These are phyloP conservation scores for Sphagnum magellanicum DNA, from an alignment of 228 moss, liverwort and hornwort species.

Conservation along the genomic window DNA sequence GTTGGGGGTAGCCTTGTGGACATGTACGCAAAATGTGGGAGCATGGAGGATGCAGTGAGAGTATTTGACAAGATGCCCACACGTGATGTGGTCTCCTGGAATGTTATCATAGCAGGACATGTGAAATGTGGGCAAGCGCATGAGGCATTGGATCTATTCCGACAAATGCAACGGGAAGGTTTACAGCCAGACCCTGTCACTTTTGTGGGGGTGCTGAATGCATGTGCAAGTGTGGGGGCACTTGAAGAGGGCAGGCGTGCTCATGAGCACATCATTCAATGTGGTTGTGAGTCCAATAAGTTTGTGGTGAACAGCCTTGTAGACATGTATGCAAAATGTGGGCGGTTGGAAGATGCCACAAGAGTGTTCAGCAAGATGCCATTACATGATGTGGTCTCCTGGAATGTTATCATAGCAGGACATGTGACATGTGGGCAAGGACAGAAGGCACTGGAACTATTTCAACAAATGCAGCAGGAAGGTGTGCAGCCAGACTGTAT, in stretches of 20 bases:
- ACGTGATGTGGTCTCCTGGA: too few species aligned
- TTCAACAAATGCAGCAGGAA: neutral
- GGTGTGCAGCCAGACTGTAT: neutral
- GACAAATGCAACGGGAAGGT: neutral
- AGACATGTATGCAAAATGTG: conserved; percentile 8
- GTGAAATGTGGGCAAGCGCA: conserved; percentile 3
- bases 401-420: neutral
- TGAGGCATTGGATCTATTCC: conserved; percentile 6
- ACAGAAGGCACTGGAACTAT: conserved; percentile 6
- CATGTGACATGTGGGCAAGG: conserved; percentile 3
- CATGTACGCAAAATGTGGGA: too few species aligned
- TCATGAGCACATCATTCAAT: conserved; percentile 16
- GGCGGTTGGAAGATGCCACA: neutral
- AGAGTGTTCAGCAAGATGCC: neutral
- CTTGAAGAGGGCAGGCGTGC: conserved; percentile 14
- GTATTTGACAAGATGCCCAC: too few species aligned
- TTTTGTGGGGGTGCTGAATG: neutral
- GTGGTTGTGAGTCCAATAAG: conserved; percentile 10
- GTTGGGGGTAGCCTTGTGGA: too few species aligned
- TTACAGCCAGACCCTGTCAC: neutral
- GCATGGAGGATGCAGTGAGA: too few species aligned
- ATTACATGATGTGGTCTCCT: neutral
- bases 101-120: neutral
- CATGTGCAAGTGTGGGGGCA: neutral
- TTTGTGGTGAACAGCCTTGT: conserved; percentile 17